Base-by-base conservation (phyloP, 352 stramenopile genomes). In the Peronospora belbahrii region DNA sequence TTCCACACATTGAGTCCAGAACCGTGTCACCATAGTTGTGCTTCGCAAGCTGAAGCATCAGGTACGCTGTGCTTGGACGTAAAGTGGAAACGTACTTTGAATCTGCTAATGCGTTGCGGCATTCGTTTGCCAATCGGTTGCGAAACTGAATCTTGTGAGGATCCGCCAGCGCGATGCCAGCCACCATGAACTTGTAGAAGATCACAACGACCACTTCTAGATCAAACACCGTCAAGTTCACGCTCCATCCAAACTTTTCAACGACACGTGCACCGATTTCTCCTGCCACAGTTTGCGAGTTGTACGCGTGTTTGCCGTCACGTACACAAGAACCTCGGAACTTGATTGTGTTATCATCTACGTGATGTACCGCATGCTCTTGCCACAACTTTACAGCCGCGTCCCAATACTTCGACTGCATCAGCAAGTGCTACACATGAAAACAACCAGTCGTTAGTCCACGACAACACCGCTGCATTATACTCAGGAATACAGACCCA, bases 1-100 rank as follows among this genome's bases (percentile, higher is more conserved):
- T 75, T 23, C 79, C 79, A 24, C 79, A 91, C 79, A 91, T 91
- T 7, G 76, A 83, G 42, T 91, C 79, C 14, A 87, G 45, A n/a
- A 87, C 47, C 4, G 88, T 35, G 25, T 91, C 76, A n/a, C 79
- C 79, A 5, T 55, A 42, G 8, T 69, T 42, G 41, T 73, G 78
- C 27, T 80, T 20, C 0, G 70, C 76, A 13, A 91, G 61, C 38
- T 82, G 68, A 23, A 86, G 57, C 65, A 91, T 79, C n/a, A 88
- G 51, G 37, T 71, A 88, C 40, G 79, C 68, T 24, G 79, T 91
- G 32, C 76, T 88, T 1, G 79, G 79, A 13, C 79, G 74, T 37
- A 91, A 47, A 19, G 79, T 91, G 4, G 79, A 91, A 23, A 86
- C 50, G 47, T 88, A 91, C 24, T 85, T 34, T n/a, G 70, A 57